Conservation (phyloP, 2,329 filamentous ascomycete genomes). For the Colletotrichum scovillei region DNA sequence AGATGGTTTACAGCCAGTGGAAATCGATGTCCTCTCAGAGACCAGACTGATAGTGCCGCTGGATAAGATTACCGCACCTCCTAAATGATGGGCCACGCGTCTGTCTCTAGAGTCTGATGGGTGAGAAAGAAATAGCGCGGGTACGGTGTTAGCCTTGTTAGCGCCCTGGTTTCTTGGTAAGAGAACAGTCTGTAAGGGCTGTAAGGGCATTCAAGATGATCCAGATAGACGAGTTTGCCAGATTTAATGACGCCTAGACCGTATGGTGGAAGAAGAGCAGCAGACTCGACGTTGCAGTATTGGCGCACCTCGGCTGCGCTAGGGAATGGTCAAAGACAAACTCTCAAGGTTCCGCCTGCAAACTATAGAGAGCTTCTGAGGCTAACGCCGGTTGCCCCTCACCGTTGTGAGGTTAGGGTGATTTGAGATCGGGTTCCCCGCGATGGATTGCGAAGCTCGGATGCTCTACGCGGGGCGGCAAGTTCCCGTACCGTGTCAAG, state of each 20-base stretch:
- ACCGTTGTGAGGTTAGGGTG: neutral
- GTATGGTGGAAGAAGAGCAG: neutral
- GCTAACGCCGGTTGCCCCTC: neutral
- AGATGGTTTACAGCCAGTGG: slow-evolving; percentile 4
- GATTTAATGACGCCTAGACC: neutral
- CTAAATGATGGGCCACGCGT: slow-evolving; percentile 1
- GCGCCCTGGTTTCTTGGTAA: neutral
- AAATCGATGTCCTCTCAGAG: neutral
- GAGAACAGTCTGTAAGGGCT: neutral
- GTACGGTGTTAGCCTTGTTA: neutral
- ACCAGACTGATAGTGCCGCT: neutral
- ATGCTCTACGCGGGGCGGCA: neutral
- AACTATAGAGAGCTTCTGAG: neutral
- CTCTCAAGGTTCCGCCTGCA: neutral
- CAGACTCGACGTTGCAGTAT: neutral
- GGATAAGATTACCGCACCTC: neutral
- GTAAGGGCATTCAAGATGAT: neutral
- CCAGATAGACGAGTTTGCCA: neutral
- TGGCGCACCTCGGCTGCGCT: neutral
- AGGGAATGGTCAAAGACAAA: neutral
- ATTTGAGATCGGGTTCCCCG: slow-evolving; percentile 3
- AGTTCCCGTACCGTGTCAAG: neutral
- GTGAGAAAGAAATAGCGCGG: neutral
- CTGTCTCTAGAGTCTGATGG: neutral
- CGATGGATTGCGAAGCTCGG: neutral